Evolutionary conservation across 768 basidiomycete species (phyloP).

Genomic region (Nidularia pulvinata): DNA sequence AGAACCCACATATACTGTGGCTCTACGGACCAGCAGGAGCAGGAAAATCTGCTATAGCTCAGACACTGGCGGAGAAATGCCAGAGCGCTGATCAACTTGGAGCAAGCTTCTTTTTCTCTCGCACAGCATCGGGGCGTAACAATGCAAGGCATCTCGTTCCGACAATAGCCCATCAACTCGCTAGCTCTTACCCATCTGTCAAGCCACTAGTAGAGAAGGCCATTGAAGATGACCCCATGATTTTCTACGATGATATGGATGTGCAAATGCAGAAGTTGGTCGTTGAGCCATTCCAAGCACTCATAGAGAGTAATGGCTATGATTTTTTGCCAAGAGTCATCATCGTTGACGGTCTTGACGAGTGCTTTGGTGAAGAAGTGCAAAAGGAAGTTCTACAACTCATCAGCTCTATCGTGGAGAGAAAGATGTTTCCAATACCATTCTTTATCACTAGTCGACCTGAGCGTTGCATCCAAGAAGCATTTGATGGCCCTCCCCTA

Average conservation of each 20-base stretch:
- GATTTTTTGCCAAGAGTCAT: conserved; percentile 4
- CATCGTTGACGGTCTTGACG: conserved; percentile 16
- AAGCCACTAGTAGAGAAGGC: not conserved
- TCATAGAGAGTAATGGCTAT: not conserved
- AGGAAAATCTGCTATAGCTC: conserved; percentile 5
- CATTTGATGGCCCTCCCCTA: not conserved
- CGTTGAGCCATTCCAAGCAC: not conserved
- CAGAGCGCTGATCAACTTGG: not conserved
- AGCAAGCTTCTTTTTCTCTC: conserved; percentile 7
- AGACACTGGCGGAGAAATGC: conserved; percentile 2
- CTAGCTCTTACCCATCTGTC: not conserved
- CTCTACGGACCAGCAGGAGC: conserved; percentile 4
- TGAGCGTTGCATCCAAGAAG: conserved; percentile 16
- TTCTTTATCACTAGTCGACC: conserved; percentile 24
- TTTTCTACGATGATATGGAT: not conserved
- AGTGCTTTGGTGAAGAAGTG: conserved; percentile 5
- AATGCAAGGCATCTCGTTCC: not conserved
- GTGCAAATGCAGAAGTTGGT: not conserved
- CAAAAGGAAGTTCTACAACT: conserved; percentile 6
- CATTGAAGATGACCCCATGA: not conserved
- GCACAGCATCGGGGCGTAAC: not conserved
- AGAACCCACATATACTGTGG: conserved; percentile 1
- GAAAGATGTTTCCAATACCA: conserved; percentile 17
- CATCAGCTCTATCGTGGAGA: conserved; percentile 18
- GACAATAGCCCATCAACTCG: conserved; percentile 5